These are phyloP conservation scores for Allodekkera sacchari DNA, from an alignment of 805 yeast species.

Conservation along the genomic window DNA sequence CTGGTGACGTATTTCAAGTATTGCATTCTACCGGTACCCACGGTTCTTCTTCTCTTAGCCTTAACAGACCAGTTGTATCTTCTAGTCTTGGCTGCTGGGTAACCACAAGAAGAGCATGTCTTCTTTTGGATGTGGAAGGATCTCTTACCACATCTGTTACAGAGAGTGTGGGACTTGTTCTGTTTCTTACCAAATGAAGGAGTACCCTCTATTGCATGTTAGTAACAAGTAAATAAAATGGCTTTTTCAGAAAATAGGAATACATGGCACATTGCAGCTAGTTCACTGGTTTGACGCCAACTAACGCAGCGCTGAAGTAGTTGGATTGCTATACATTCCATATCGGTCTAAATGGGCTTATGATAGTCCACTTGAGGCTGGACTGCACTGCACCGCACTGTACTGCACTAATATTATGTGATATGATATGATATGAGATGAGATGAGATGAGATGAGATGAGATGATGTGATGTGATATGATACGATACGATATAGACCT, in stretches of 20 bases:
- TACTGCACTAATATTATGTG: too few species aligned
- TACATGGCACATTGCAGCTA: constrained; percentile 1
- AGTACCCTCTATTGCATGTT: constrained; percentile 91
- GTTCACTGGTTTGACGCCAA: too few species aligned
- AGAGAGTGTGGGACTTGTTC: constrained; percentile 98
- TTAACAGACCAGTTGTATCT: constrained; percentile 98
- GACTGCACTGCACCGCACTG: too few species aligned
- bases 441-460: too few species aligned
- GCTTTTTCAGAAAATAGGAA: constrained; percentile 9
- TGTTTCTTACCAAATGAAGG: constrained; percentile 99
- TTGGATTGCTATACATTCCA: too few species aligned
- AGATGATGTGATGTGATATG: too few species aligned
- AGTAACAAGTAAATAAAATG: constrained; percentile 14
- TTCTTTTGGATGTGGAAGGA: constrained; percentile 99
- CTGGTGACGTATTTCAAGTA: constrained; percentile 95
- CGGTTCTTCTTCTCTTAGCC: constrained; percentile 99
- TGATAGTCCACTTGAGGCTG: too few species aligned
- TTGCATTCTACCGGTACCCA: constrained; percentile 99
- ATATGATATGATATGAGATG: too few species aligned
- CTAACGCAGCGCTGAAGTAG: too few species aligned
- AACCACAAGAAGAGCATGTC: constrained; percentile 98
- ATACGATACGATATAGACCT: too few species aligned
- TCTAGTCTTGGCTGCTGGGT: constrained; percentile 99
- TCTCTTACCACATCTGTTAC: constrained; percentile 99
- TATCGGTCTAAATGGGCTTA: too few species aligned